Base-by-base conservation (phyloP, 164 flowering plant species). In the Stephania yunnanensis region DNA sequence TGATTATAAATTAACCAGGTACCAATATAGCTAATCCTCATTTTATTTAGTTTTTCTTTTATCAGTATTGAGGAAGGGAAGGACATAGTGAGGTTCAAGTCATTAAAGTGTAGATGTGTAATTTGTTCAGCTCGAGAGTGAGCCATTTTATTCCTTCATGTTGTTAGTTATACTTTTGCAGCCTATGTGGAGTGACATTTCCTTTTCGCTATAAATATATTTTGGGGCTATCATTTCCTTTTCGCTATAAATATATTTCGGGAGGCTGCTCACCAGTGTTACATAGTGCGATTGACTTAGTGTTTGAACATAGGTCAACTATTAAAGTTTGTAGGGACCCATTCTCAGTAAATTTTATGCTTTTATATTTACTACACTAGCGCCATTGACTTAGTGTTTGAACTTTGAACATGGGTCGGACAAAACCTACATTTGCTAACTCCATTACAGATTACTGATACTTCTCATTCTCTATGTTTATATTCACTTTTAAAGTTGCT, bases 1-100 rank as follows among this genome's bases (percentile, higher is more conserved):
- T 92, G 89, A 89, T 69, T 58, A 46, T 68, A 73, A 46, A 30
- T 78, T 72, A 70, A 70, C 80, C 77, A 73, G 71, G 75, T 66
- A 79, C 58, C 45, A 70, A 29, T n/a, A 17, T 31, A 65, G 17
- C 67, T 81, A 58, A 30, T 46, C 17, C n/a, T 61, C 71, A 45
- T 68, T 65, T 4, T 1, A 25, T 75, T 79, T 42, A 42, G 45
- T 20, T 65, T 58, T 48, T 68, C 42, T 66, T 74, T 44, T 71
- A 5, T 69, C 42, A 36, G 4, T 15, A 11, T 70, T 7, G 25
- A 17, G 20, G 66, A 63, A 22, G 65, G 66, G 66, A 9, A 7
- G 20, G 66, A 20, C 22, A 19, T 9, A 9, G 19, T 4, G 66
- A 22, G 66, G 17, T 19, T 61, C 15, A 15, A 15, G 6, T 44